These are phyloP conservation scores for Rubus parviflorus DNA, from an alignment of 306 rosid species.

Conservation along the genomic window DNA sequence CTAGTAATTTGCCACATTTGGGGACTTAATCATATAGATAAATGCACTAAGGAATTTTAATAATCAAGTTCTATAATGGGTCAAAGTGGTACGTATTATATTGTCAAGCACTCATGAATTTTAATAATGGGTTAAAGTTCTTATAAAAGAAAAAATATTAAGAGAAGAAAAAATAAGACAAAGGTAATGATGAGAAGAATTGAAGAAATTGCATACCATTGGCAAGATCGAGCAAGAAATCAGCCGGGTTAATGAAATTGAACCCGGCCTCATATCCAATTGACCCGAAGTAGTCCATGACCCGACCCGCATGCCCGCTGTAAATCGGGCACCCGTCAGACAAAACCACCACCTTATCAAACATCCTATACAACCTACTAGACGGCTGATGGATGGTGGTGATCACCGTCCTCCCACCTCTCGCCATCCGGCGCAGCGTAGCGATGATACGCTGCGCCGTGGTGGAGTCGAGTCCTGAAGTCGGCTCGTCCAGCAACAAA, in stretches of 20 bases:
- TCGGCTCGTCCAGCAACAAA: conserved; percentile 75
- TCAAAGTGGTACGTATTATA: not conserved
- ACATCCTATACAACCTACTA: conserved; percentile 67
- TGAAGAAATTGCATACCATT: conserved; percentile 51
- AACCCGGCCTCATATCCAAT: conserved; percentile 57
- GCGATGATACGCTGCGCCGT: conserved; percentile 62
- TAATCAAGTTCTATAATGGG: conserved; percentile 1
- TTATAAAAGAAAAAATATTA: no score
- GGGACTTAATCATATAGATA: not conserved
- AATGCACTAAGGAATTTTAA: not conserved
- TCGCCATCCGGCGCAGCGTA: conserved; percentile 41
- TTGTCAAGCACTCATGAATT: not conserved
- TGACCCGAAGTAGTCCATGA: conserved; percentile 65
- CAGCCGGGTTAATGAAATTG: conserved; percentile 80
- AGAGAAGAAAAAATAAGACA: not conserved
- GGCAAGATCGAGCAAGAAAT: conserved; percentile 83
- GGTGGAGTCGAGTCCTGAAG: conserved; percentile 88
- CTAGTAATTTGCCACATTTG: not conserved
- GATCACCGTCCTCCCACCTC: conserved; percentile 71
- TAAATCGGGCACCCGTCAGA: conserved; percentile 75
- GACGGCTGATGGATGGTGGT: conserved; percentile 91
- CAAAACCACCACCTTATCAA: conserved; percentile 71
- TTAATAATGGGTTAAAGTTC: not conserved
- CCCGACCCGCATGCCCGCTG: conserved; percentile 60
- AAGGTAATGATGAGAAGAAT: conserved; percentile 4